These are phyloP conservation scores for Galerina sulciceps DNA, from an alignment of 768 basidiomycete species.

Conservation along the genomic window DNA sequence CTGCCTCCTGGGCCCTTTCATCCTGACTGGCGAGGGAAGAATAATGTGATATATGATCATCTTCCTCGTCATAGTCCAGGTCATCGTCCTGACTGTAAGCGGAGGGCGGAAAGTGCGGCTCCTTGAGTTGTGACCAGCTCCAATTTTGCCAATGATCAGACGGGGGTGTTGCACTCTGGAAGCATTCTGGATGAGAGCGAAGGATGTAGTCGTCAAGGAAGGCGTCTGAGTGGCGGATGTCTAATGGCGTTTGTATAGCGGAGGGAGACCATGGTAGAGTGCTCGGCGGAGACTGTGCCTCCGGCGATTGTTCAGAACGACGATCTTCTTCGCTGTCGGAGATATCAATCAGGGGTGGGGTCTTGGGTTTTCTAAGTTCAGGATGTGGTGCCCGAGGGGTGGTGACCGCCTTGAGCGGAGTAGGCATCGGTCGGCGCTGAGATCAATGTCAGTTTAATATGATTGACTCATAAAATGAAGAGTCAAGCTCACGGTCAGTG, in stretches of 20 bases:
- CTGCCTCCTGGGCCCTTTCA: slow-evolving; percentile 25
- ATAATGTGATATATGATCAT: slow-evolving; percentile 1
- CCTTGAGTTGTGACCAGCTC: slow-evolving; percentile 47
- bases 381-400: neutral
- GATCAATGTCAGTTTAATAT: slow-evolving; percentile 3
- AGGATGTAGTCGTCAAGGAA: slow-evolving; percentile 35
- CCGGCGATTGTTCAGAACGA: slow-evolving; percentile 20
- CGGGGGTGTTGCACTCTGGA: slow-evolving; percentile 12
- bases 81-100: slow-evolving; percentile 17
- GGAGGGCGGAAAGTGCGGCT: slow-evolving; percentile 31
- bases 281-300: slow-evolving; percentile 16
- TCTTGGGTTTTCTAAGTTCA: slow-evolving; percentile 16
- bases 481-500: slow-evolving; percentile 21
- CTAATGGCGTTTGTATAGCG: slow-evolving; percentile 7
- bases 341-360: slow-evolving; percentile 23
- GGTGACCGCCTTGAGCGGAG: slow-evolving; percentile 7
- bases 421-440: slow-evolving; percentile 5
- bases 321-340: slow-evolving; percentile 28
- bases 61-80: slow-evolving; percentile 15
- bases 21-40: slow-evolving; percentile 13
- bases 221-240: slow-evolving; percentile 12
- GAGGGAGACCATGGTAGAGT: slow-evolving; percentile 8
- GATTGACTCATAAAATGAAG: slow-evolving; percentile 1
- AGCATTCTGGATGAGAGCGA: slow-evolving; percentile 34
- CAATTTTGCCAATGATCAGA: slow-evolving; percentile 40